Conservation (phyloP, 2,329 filamentous ascomycete genomes). For the Keithomyces neogunnii region DNA sequence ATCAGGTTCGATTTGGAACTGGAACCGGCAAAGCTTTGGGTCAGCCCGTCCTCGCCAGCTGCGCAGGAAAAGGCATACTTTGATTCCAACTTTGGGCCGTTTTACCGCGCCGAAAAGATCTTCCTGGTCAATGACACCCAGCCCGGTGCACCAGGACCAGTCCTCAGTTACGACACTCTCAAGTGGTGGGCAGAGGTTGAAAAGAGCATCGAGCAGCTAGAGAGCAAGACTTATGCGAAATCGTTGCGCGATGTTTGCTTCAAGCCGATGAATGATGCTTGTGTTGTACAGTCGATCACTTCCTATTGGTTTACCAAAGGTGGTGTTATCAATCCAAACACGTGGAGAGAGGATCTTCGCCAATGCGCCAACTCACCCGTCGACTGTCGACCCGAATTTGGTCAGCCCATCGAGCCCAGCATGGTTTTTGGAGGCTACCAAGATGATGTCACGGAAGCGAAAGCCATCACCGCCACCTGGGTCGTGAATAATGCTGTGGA, state of each 20-base stretch:
- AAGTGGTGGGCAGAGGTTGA: conserved; percentile 94
- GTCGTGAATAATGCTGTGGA: conserved; percentile 82
- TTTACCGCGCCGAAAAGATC: conserved; percentile 87
- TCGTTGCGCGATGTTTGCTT: conserved; percentile 82
- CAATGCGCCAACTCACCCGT: conserved; percentile 74
- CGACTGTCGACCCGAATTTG: conserved; percentile 77
- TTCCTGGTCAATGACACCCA: conserved; percentile 87
- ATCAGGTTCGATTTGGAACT: conserved; percentile 81
- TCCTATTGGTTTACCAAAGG: conserved; percentile 70
- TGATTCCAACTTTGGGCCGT: conserved; percentile 86
- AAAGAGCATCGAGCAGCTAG: conserved; percentile 62
- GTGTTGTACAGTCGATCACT: conserved; percentile 87
- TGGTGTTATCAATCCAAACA: conserved; percentile 24
- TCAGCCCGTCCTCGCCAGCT: conserved; percentile 85
- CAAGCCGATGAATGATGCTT: conserved; percentile 82
- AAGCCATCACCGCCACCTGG: conserved; percentile 86
- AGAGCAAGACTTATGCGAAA: conserved; percentile 58
- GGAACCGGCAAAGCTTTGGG: conserved; percentile 88
- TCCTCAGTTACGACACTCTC: conserved; percentile 81
- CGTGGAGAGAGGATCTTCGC: conserved; percentile 65
- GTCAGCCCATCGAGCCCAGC: conserved; percentile 77
- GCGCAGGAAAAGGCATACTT: conserved; percentile 93
- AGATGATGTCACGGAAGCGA: conserved; percentile 60
- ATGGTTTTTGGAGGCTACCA: conserved; percentile 79
- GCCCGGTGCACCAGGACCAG: conserved; percentile 56